phyloP scores from a whole-genome alignment of 2,329 filamentous ascomycete species.

The Talaromyces verruculosus region DNA sequence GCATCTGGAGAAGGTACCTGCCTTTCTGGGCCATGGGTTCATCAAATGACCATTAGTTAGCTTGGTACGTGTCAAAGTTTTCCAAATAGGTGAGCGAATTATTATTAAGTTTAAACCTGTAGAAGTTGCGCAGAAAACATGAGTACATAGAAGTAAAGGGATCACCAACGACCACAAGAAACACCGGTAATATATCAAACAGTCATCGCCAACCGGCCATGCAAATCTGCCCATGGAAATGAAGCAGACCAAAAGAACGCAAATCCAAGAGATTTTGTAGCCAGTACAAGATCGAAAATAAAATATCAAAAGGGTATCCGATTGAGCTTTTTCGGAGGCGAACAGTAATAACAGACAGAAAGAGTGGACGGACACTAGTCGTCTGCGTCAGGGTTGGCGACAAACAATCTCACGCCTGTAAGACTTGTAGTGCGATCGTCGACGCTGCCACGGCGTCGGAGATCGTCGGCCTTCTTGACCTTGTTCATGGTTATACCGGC shows the following conservation, averaged over 20 bases:
- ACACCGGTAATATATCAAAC: constrained; percentile 7
- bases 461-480: constrained; percentile 44
- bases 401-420: constrained; percentile 47
- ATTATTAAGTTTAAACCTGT: not conserved
- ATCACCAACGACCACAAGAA: constrained; percentile 1
- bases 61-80: not conserved
- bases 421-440: constrained; percentile 51
- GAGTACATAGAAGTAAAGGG: constrained; percentile 6
- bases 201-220: constrained; percentile 14
- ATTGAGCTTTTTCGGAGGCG: constrained; percentile 12
- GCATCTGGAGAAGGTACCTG: not conserved
- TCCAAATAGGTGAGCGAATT: not conserved
- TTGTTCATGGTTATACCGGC: constrained; percentile 41
- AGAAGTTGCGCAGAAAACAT: not conserved
- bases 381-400: constrained; percentile 50
- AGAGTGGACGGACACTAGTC: constrained; percentile 11
- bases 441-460: constrained; percentile 49
- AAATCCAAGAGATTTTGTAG: not conserved
- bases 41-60: not conserved
- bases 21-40: not conserved
- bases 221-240: not conserved
- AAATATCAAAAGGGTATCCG: constrained; percentile 18
- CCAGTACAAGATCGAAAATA: constrained; percentile 4
- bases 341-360: not conserved
- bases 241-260: constrained; percentile 5